Conservation (phyloP, 2,329 filamentous ascomycete genomes). For the Cordyceps farinosa region DNA sequence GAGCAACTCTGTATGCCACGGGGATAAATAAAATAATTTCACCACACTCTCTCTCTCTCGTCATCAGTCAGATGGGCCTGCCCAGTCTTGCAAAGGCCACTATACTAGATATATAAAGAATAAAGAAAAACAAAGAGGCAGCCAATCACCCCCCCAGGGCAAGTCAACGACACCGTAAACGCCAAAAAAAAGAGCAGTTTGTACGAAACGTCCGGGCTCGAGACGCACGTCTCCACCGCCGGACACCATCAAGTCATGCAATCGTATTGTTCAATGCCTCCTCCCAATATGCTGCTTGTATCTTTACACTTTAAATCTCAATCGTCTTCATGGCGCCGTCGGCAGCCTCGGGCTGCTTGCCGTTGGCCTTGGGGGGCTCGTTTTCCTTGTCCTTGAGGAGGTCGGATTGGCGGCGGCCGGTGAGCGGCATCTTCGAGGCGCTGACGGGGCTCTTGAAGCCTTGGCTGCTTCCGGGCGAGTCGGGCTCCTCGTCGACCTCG, state of each 20-base stretch:
- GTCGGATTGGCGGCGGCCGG: slow-evolving; percentile 34
- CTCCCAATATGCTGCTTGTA: slow-evolving; percentile 20
- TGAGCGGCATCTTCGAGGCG: slow-evolving; percentile 24
- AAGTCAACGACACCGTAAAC: slow-evolving; percentile 14
- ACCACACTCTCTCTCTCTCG: background rate
- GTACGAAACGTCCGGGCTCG: background rate
- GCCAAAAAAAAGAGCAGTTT: slow-evolving; percentile 11
- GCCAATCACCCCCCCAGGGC: background rate
- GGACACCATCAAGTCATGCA: slow-evolving; percentile 17
- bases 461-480: slow-evolving; percentile 48
- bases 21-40: background rate
- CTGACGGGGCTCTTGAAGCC: slow-evolving; percentile 34
- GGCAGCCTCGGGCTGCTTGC: slow-evolving; percentile 41
- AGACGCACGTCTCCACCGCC: background rate
- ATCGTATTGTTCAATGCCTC: slow-evolving; percentile 12
- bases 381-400: slow-evolving; percentile 39
- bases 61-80: background rate
- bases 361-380: slow-evolving; percentile 37
- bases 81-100: slow-evolving; percentile 7
- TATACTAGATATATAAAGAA: slow-evolving; percentile 7
- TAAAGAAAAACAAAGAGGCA: background rate
- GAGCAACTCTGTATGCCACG: background rate
- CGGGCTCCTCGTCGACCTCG: slow-evolving; percentile 56
- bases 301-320: slow-evolving; percentile 46
- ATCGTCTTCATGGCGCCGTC: slow-evolving; percentile 60